phyloP scores from a whole-genome alignment of 768 basidiomycete species.

The Collybia sp. region DNA sequence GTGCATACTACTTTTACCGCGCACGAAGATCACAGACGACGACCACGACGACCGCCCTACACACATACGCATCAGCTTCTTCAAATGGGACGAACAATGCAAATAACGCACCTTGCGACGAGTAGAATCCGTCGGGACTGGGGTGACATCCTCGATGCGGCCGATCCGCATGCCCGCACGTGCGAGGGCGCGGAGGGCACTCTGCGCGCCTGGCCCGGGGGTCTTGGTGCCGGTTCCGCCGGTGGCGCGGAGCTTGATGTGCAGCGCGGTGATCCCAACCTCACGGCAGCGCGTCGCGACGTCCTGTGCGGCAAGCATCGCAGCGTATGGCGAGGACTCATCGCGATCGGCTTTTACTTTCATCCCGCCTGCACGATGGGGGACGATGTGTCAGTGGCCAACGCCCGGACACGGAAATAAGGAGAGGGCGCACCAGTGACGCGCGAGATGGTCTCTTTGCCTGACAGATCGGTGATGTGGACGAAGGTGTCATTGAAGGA shows the following conservation, averaged over 20 bases:
- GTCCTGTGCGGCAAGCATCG: slow-evolving; percentile 98
- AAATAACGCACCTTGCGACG: slow-evolving; percentile 76
- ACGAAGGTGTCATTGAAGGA: slow-evolving; percentile 99
- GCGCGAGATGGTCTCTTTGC: slow-evolving; percentile 98
- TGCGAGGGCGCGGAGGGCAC: slow-evolving; percentile 95
- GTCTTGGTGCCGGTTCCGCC: slow-evolving; percentile 99
- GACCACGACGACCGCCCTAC: slow-evolving; percentile 98
- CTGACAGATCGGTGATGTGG: slow-evolving; percentile 97
- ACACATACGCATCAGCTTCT: slow-evolving; percentile 2
- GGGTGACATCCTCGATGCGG: slow-evolving; percentile 97
- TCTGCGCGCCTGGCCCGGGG: slow-evolving; percentile 97
- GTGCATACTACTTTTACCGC: slow-evolving; percentile 7
- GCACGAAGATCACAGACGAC: slow-evolving; percentile 64
- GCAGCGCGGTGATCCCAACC: slow-evolving; percentile 96
- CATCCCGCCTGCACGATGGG: slow-evolving; percentile 87
- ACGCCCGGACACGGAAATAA: neutral
- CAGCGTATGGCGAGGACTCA: slow-evolving; percentile 97
- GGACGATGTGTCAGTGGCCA: too few species aligned
- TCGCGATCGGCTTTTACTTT: slow-evolving; percentile 99
- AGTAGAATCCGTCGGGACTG: slow-evolving; percentile 95
- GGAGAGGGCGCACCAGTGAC: slow-evolving; percentile 71
- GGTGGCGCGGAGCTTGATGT: slow-evolving; percentile 98
- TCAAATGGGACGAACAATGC: neutral
- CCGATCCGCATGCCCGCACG: slow-evolving; percentile 98
- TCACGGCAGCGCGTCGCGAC: slow-evolving; percentile 96